Base-by-base conservation (phyloP, 2,329 filamentous ascomycete species). In the Cladosporium austrohemisphaericum region DNA sequence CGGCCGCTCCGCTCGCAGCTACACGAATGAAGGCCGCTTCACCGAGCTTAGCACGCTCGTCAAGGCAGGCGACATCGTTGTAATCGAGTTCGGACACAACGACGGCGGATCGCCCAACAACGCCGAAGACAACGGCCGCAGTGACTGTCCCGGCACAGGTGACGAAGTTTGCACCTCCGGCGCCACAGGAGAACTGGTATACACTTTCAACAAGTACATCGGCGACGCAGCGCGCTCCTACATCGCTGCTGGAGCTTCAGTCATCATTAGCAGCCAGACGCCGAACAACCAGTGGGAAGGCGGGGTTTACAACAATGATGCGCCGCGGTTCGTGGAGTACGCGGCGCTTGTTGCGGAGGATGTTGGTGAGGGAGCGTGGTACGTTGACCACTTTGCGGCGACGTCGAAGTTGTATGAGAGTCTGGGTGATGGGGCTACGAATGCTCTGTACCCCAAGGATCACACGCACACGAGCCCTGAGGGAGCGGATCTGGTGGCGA, bases 61-160 rank as follows among this genome's bases (percentile, higher is more conserved):
- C 19, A 56, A 76, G 60, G 49, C 71, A 1, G 81, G 80, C 25
- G 84, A 87, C 65, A 83, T 79, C 65, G 82, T 86, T 1, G 71
- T 86, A 46, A 85, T 87, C 46, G 83, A 86, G 58, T 85, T 87
- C 58, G 84, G 84, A 0, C 84, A 87, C 70, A 88, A 88, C 58
- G 84, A 87, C 56, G 84, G 82, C 18, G 81, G 83, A 1, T 75
- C 75, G 0, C 68, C 81, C 2, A 47, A 47, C 25, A 67, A 62
- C 2, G 65, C 64, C 1, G 75, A 65, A 10, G 83, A 86, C 63
- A 85, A 85, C 57, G 78, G 78, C 1, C 75, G 82, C 11, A 78
- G 76, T 1, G 81, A 79, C 56, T 86, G 83, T 51, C 62, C 68
- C 2, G 80, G 80, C 2, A 67, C 72, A 0, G 79, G 78, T 11